Evolutionary conservation across 2,329 filamentous ascomycete genomes (phyloP).

Genomic region (Epichloe hybrida): DNA sequence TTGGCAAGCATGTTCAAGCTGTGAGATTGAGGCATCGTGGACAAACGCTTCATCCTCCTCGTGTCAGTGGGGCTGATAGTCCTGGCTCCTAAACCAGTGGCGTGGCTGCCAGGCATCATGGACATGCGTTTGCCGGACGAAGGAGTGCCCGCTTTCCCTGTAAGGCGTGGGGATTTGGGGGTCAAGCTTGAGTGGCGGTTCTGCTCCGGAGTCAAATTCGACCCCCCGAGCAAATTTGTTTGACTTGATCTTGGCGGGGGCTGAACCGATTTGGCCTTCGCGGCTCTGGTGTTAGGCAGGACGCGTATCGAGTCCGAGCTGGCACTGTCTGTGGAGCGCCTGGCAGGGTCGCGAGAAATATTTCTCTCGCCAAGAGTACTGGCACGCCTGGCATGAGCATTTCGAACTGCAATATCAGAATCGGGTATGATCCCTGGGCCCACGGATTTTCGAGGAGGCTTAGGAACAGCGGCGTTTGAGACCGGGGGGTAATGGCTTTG

Average conservation of each 20-base stretch:
- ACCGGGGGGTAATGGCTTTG: constrained; percentile 72
- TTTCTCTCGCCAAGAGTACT: constrained; percentile 43
- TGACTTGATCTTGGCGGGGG: constrained; percentile 52
- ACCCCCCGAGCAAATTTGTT: constrained; percentile 37
- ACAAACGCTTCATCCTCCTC: constrained; percentile 76
- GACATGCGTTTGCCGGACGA: constrained; percentile 56
- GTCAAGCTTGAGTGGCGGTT: constrained; percentile 45
- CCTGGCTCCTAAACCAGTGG: constrained; percentile 77
- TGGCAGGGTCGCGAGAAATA: constrained; percentile 24
- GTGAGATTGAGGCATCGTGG: constrained; percentile 51
- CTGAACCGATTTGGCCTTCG: constrained; percentile 76
- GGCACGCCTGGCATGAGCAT: constrained; percentile 43
- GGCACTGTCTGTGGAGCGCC: constrained; percentile 35
- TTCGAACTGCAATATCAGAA: constrained; percentile 38
- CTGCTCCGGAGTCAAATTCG: constrained; percentile 45
- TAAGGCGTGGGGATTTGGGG: constrained; percentile 37
- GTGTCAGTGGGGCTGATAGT: constrained; percentile 96
- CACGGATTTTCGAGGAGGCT: constrained; percentile 70
- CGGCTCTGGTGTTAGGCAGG: constrained; percentile 39
- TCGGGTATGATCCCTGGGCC: constrained; percentile 54
- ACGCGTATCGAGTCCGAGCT: constrained; percentile 31
- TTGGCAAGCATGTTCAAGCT: constrained; percentile 26
- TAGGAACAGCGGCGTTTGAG: constrained; percentile 37
- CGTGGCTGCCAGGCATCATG: constrained; percentile 55
- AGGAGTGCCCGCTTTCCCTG: constrained; percentile 22